These are phyloP conservation scores for Rhizopogon sp. DNA, from an alignment of 768 basidiomycete species.

Conservation along the genomic window DNA sequence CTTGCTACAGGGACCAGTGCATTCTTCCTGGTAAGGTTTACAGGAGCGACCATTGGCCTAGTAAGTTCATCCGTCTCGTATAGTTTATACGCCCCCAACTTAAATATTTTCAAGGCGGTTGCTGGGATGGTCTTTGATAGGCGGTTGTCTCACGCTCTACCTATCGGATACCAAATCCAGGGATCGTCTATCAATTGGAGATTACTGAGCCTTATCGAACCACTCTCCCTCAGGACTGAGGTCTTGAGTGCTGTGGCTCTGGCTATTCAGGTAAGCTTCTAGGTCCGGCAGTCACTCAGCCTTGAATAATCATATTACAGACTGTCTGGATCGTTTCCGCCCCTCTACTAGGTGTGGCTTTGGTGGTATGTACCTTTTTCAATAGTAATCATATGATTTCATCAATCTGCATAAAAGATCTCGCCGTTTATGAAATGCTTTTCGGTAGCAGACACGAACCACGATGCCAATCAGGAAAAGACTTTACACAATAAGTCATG, in stretches of 20 bases:
- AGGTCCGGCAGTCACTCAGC: constrained; percentile 2
- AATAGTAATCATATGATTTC: neutral
- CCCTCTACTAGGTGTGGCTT: constrained; percentile 62
- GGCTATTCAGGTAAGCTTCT: constrained; percentile 53
- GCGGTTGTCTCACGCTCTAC: constrained; percentile 43
- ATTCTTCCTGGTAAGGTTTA: constrained; percentile 85
- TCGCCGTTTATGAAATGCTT: constrained; percentile 25
- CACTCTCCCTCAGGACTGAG: constrained; percentile 37
- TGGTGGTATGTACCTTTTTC: constrained; percentile 41
- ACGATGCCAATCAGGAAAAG: constrained; percentile 15
- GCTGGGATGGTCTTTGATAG: constrained; percentile 72
- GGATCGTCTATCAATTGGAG: constrained; percentile 50
- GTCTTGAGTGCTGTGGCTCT: constrained; percentile 51
- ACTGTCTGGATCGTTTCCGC: constrained; percentile 71
- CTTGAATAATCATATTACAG: constrained; percentile 31
- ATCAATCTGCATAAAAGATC: constrained; percentile 13
- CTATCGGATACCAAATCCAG: constrained; percentile 38
- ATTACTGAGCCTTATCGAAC: constrained; percentile 41
- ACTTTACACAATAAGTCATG: constrained; percentile 4
- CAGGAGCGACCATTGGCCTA: constrained; percentile 78
- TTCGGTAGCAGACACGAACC: constrained; percentile 15
- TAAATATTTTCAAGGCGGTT: constrained; percentile 45
- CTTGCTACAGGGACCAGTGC: constrained; percentile 79
- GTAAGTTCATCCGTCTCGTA: constrained; percentile 35
- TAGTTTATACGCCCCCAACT: constrained; percentile 2